Percentiles rank a stretch among this genome's conserved stretches.
Evolutionary conservation across 441 rosid species (phyloP).

Genomic region (Gossypium gossypioides): DNA sequence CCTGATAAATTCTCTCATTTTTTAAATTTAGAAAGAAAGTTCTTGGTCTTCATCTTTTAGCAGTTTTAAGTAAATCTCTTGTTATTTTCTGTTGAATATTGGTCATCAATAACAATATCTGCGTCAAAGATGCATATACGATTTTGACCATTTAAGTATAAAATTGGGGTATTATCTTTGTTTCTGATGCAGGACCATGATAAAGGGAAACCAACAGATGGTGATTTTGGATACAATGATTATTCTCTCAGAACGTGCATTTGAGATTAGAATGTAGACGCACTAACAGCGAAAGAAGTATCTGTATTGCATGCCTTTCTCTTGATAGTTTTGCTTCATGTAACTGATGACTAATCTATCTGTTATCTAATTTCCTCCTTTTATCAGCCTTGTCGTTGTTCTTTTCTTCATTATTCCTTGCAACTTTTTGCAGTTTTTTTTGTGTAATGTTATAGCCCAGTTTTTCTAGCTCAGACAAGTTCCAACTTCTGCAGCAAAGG

Average conservation of each 20-base stretch:
- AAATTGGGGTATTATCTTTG: constrained; percentile 6
- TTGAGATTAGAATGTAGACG: constrained; percentile 21
- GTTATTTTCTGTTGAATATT: neutral
- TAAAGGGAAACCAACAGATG: constrained; percentile 26
- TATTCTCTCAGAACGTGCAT: constrained; percentile 39
- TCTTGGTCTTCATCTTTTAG: neutral
- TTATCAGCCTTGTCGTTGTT: neutral
- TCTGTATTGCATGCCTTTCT: constrained; percentile 10
- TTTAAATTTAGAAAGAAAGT: neutral
- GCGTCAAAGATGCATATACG: neutral
- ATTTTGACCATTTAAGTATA: neutral
- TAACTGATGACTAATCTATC: constrained; percentile 13
- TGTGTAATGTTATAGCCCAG: constrained; percentile 10
- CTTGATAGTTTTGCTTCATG: neutral
- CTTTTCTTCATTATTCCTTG: neutral
- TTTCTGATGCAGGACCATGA: constrained; percentile 43
- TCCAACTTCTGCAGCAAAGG: neutral
- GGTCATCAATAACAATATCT: neutral
- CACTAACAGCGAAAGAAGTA: constrained; percentile 13
- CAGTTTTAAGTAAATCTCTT: neutral
- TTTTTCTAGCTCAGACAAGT: constrained; percentile 11
- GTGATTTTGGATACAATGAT: constrained; percentile 32
- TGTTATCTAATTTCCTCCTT: neutral
- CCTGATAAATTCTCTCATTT: neutral
- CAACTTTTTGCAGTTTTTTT: neutral